These are phyloP conservation scores for Camillea tinctor DNA, from an alignment of 2,329 filamentous ascomycete genomes.

Conservation along the genomic window DNA sequence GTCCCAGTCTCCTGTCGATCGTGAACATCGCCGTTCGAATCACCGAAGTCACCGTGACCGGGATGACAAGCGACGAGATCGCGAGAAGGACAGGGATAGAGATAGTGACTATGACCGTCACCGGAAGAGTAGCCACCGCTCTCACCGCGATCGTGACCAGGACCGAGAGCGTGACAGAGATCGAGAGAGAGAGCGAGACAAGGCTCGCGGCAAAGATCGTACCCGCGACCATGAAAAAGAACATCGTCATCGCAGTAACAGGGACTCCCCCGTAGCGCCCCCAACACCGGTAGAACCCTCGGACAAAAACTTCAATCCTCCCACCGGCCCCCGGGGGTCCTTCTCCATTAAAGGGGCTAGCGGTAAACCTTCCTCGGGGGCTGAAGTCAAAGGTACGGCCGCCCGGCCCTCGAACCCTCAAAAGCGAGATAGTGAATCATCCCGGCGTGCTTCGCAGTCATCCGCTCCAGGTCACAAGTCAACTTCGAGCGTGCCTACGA, in stretches of 20 bases:
- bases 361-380: conserved; percentile 22
- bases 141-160: conserved; percentile 42
- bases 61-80: conserved; percentile 34
- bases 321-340: conserved; percentile 38
- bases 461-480: conserved; percentile 28
- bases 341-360: conserved; percentile 30
- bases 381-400: conserved; percentile 40
- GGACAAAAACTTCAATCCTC: conserved; percentile 42
- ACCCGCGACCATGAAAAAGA: conserved; percentile 38
- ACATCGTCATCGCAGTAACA: conserved; percentile 33
- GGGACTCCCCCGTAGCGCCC: conserved; percentile 31
- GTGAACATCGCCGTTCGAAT: conserved; percentile 45
- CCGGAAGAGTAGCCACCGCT: conserved; percentile 40
- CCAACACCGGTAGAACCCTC: conserved; percentile 33
- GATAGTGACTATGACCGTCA: conserved; percentile 36
- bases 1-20: conserved; percentile 61
- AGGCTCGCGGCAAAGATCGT: conserved; percentile 35
- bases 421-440: conserved; percentile 28
- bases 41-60: conserved; percentile 47
- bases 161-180: conserved; percentile 42
- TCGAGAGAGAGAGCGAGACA: conserved; percentile 34
- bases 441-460: conserved; percentile 38
- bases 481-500: conserved; percentile 22
- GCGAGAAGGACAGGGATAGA: conserved; percentile 38
- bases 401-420: conserved; percentile 25